Conservation (phyloP, 1,284 basidiomycete genomes). For the Malassezia furfur region DNA sequence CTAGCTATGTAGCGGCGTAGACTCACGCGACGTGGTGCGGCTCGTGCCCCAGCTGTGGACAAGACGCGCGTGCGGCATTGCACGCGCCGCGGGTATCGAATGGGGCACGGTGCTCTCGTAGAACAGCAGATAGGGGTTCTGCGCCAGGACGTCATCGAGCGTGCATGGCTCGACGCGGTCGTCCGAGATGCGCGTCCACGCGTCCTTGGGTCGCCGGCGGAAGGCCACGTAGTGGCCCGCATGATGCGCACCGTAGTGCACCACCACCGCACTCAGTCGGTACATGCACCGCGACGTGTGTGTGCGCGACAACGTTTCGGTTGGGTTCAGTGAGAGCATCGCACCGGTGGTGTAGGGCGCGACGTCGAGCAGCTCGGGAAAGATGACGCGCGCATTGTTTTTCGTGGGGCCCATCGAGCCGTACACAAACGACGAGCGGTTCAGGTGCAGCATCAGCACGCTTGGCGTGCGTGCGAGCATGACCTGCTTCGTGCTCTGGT, state of each 20-base stretch:
- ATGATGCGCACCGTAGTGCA: conserved; percentile 43
- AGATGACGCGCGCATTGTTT: conserved; percentile 35
- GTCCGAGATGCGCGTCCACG: conserved; percentile 43
- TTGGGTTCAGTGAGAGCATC: conserved; percentile 19
- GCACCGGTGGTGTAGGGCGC: conserved; percentile 26
- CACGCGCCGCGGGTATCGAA: not conserved
- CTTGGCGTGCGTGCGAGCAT: conserved; percentile 37
- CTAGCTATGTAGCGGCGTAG: conserved; percentile 3
- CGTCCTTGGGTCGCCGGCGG: conserved; percentile 18
- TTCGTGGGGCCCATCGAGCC: conserved; percentile 32
- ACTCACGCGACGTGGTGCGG: not conserved
- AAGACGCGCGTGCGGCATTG: conserved; percentile 4
- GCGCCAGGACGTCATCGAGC: conserved; percentile 30
- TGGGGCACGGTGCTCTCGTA: conserved; percentile 23
- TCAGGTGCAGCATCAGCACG: conserved; percentile 37
- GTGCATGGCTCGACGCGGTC: conserved; percentile 26
- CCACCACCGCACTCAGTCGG: conserved; percentile 31
- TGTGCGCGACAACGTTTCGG: not conserved
- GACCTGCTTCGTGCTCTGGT: conserved; percentile 38
- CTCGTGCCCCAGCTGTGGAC: conserved; percentile 14
- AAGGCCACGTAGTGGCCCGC: conserved; percentile 45
- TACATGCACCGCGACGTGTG: conserved; percentile 18
- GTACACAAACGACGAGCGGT: conserved; percentile 33
- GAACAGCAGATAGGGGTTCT: conserved; percentile 45
- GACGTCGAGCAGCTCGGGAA: conserved; percentile 37